Base-by-base conservation (phyloP, 2,329 filamentous ascomycete species). In the Aspergillus flavus region DNA sequence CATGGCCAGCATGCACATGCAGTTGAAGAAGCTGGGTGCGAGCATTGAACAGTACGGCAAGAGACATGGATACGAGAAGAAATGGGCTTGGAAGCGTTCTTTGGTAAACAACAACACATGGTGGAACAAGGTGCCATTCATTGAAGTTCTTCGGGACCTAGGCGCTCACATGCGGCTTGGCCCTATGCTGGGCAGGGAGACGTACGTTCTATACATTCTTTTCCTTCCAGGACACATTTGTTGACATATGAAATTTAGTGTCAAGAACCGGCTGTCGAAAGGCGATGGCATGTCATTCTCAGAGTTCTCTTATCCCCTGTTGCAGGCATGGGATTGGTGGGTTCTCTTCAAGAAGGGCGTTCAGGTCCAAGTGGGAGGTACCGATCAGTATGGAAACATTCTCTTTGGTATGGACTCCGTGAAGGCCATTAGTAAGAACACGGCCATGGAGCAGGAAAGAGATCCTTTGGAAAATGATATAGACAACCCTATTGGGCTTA, bases 261-360 rank as follows among this genome's bases (percentile, higher is more conserved):
- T 96, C 60, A 95, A 93, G 78, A 89, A 88, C 62, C 92, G 93
- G 73, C 85, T 98, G 83, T 85, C 86, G n/a, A 89, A 89, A 59
- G 92, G 93, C 43, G 91, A 95, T 67, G 96, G 95, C 70, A 94
- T 99, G 90, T 96, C 94, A 0, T 91, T 96, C 71, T 90, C 92
- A 41, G 95, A 99, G 75, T 97, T 99, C 77, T 86, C 89, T 48
- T 99, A 99, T 73, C 95, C 96, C 1, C 80, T 99, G 19, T 87
- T 98, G 71, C 95, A 99, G 76, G 93, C 91, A 26, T 98, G 94
- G 91, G 95, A 99, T 76, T 99, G 94, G 87, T 98, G 92, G 92
- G 85, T 91, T 69, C 85, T 98, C 80, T 96, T 91, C 78, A 84
- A 86, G 28, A 85, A 84, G 58, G 84, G 85, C 55, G 84, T 93